Evolutionary conservation across 1,284 basidiomycete species (phyloP).

Genomic region (Taiwanofungus camphoratus): DNA sequence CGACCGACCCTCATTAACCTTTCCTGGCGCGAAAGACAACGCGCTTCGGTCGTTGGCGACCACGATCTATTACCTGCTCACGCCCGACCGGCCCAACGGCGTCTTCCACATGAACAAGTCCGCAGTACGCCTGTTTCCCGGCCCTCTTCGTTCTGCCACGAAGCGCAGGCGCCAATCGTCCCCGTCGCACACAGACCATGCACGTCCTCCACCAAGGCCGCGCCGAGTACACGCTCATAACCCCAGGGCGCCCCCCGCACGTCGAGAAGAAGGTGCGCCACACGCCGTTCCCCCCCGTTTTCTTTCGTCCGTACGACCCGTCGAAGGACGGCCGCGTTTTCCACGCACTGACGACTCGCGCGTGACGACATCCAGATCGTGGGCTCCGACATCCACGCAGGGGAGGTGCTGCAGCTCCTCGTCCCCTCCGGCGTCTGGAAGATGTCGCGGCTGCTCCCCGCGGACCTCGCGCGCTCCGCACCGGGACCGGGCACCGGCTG

Average conservation of each 20-base stretch:
- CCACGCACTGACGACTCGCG: too few species aligned
- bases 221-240: conserved; percentile 42
- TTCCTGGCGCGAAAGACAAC: conserved; percentile 17
- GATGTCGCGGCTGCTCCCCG: conserved; percentile 37
- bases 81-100: conserved; percentile 32
- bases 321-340: too few species aligned
- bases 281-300: neutral
- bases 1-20: neutral
- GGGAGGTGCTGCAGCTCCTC: conserved; percentile 39
- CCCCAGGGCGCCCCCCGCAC: conserved; percentile 27
- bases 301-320: too few species aligned
- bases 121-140: conserved; percentile 29
- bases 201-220: conserved; percentile 45
- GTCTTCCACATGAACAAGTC: conserved; percentile 45
- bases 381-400: conserved; percentile 33
- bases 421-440: conserved; percentile 47
- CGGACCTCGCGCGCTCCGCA: conserved; percentile 26
- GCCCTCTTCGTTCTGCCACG: too few species aligned
- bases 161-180: too few species aligned
- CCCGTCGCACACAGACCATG: conserved; percentile 34
- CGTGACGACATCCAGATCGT: conserved; percentile 32
- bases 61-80: conserved; percentile 44
- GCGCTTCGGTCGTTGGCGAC: conserved; percentile 31
- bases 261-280: conserved; percentile 33
- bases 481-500: conserved; percentile 31